These are phyloP conservation scores for Bidens hawaiensis DNA, from an alignment of 140 eudicot species.

Conservation along the genomic window DNA sequence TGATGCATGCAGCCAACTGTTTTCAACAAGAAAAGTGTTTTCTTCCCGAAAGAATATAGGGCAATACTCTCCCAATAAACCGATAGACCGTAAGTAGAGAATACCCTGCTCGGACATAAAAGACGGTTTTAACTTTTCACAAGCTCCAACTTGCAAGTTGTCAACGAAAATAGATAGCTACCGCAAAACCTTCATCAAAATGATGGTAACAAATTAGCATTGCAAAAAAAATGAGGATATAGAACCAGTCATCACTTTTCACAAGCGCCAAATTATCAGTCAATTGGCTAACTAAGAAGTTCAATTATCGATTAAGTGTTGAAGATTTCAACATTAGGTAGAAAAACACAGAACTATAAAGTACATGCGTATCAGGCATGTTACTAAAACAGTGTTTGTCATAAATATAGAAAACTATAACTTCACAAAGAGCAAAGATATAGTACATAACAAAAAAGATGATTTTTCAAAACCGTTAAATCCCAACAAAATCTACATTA, in stretches of 20 bases:
- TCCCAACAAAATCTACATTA: too few relatives aligned
- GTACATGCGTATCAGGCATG: too few relatives aligned
- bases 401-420: too few relatives aligned
- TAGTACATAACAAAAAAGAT: too few relatives aligned
- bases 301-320: too few relatives aligned
- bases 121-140: constrained; percentile 40
- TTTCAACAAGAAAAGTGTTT: constrained; percentile 31
- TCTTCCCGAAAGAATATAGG: constrained; percentile 46
- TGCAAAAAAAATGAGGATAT: background rate
- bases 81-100: constrained; percentile 58
- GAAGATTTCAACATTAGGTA: too few relatives aligned
- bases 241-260: background rate
- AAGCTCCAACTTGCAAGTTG: constrained; percentile 37
- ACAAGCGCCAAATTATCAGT: too few relatives aligned
- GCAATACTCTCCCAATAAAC: constrained; percentile 84
- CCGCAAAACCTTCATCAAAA: constrained; percentile 8
- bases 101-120: constrained; percentile 91
- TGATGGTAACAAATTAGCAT: background rate
- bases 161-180: constrained; percentile 7
- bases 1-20: constrained; percentile 69
- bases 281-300: too few relatives aligned
- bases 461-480: too few relatives aligned
- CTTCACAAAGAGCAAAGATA: too few relatives aligned
- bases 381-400: too few relatives aligned
- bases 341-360: too few relatives aligned